Evolutionary conservation across 768 basidiomycete species (phyloP).

Genomic region (Serendipita indica): DNA sequence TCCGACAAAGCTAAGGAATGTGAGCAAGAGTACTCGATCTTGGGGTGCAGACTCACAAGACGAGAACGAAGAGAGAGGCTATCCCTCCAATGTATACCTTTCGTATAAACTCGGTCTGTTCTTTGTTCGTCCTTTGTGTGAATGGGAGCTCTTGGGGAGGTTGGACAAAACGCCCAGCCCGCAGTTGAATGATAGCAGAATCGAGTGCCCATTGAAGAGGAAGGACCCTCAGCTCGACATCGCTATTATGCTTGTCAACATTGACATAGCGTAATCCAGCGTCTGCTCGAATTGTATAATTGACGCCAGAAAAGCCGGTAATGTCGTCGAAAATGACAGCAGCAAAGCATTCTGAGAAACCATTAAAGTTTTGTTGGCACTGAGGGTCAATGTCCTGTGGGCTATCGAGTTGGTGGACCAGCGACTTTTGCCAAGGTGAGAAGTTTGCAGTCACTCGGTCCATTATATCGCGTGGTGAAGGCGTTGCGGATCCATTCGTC

Average conservation of each 20-base stretch:
- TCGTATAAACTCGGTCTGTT: conserved; percentile 40
- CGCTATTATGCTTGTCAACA: conserved; percentile 48
- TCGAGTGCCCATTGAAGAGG: conserved; percentile 71
- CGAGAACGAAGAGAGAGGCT: conserved; percentile 45
- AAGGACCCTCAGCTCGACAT: conserved; percentile 50
- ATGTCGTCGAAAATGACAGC: conserved; percentile 26
- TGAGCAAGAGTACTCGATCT: not conserved
- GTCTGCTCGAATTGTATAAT: conserved; percentile 61
- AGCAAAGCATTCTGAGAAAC: conserved; percentile 54
- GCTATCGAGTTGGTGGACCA: conserved; percentile 35
- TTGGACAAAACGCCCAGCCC: conserved; percentile 38
- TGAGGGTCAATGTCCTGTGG: conserved; percentile 35
- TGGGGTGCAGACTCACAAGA: conserved; percentile 32
- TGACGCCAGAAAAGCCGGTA: conserved; percentile 17
- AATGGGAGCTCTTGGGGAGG: conserved; percentile 63
- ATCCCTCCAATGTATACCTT: conserved; percentile 51
- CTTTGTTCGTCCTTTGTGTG: conserved; percentile 48
- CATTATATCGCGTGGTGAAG: conserved; percentile 47
- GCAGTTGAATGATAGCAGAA: conserved; percentile 53
- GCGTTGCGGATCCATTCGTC: conserved; percentile 39
- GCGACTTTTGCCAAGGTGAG: conserved; percentile 29
- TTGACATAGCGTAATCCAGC: conserved; percentile 48
- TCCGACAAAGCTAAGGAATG: conserved; percentile 38
- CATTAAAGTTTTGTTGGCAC: conserved; percentile 64
- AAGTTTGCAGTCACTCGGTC: conserved; percentile 41